Evolutionary conservation across 1,284 basidiomycete species (phyloP), one percentile per base, ranked within the genome.

Genomic region (Ceratobasidium sp.): DNA sequence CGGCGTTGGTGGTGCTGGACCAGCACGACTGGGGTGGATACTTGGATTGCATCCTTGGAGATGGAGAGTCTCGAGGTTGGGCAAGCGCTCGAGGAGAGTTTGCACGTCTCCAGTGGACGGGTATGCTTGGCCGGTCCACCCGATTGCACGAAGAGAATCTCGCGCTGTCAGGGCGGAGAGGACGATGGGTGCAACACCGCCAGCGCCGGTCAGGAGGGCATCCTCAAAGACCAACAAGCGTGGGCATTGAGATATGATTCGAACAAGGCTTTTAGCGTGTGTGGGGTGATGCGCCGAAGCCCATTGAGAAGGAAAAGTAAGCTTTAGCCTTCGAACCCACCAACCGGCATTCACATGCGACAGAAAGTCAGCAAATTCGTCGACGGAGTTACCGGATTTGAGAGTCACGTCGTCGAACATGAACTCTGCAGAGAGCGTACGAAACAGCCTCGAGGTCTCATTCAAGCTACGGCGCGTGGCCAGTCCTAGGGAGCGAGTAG

Each of bases 41-140:
- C 67, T 54, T 17, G 70, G 70, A 44, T 73, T 73, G 22, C 70
- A 73, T 51, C 70, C 70, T 62, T 62, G 57, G 25, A 73, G 46
- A 32, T 73, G 52, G 19, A 73, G 56, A n/a, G 43, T 73, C 40
- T 73, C 70, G 70, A 73, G 70, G 43, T 62, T 49, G 2, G 70
- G 70, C 4, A 73, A 32, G 43, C 56, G 43, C 8, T 32, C 57
- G 32, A 73, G 40, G 32, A 73, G 56, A 46, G n/a, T 62, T 25
- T 25, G 70, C 11, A 73, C 57, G 17, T 73, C 70, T 9, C 22
- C n/a, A 15, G 70, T 73, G 19, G 70, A 73, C 34, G 70, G 70
- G 29, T 62, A 73, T 7, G 70, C 44, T 62, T 73, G 56, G 15
- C 57, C 70, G 5, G 70, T 73, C 70, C 70, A 73, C 7, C 70